Evolutionary conservation across 2,329 filamentous ascomycete genomes (phyloP), one percentile per base, ranked within the genome.

Genomic region (Truncatella angustata): DNA sequence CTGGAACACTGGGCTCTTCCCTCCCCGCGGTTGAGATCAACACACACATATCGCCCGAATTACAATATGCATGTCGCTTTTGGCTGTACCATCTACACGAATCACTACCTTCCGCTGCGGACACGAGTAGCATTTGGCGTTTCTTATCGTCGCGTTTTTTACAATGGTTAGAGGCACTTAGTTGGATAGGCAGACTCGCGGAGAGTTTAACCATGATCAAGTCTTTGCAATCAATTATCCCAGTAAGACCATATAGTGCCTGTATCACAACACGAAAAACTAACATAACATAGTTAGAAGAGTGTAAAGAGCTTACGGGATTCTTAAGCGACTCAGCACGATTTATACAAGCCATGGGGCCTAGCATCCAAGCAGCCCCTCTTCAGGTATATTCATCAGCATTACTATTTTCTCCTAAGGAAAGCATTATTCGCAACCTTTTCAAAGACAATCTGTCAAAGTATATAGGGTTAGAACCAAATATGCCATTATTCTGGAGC

Each of bases 151-250:
- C 54, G 12, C 67, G 74, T 56, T 62, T 75, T 46, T 69, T 76
- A 2, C 60, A 76, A 48, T 75, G 70, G 72, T 54, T 75, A 1
- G 71, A 75, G 57, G 67, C 64, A 5, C 55, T 74, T 16, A 67
- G 66, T 43, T 54, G 71, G 6, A 58, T 73, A 30, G 60, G 61
- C 11, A 56, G 39, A 49, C 34, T 55, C 32, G 10, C 52, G 55
- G 57, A 63, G 55, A 23, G 28, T 62, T 26, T 24, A 49, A 20
- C 50, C 24, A n/a, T 40, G 60, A 4, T 44, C 14, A 28, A 21
- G 10, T 10, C 30, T 37, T 24, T 40, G 36, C 54, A 51, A 40
- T 50, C 43, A 45, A 21, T 53, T 9, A 24, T 48, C 37, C 36
- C 54, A 20, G 59, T 57, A 57, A 16, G 46, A 49, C 3, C 35